phyloP scores from a whole-genome alignment of 176 grass and related monocot species.

The Zoysia japonica region DNA sequence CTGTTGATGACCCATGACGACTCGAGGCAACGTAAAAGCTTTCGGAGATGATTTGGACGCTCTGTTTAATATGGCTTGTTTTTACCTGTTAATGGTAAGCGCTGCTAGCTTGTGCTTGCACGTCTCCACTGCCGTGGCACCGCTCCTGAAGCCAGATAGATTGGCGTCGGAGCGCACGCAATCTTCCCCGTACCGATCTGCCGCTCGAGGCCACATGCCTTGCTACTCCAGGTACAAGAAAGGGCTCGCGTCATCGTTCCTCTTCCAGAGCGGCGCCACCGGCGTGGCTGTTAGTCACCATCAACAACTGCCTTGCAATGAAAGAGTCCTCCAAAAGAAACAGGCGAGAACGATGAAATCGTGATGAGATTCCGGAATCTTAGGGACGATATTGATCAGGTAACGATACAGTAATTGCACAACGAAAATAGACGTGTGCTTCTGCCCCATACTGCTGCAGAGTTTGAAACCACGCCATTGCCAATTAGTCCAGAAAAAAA shows the following conservation, averaged over 20 bases:
- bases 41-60: not conserved
- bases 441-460: not conserved
- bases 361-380: slow-evolving; percentile 26
- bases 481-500: not conserved
- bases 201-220: not conserved
- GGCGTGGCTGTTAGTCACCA: not conserved
- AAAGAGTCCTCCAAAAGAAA: not conserved
- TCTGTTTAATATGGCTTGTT: too few relatives aligned
- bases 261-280: slow-evolving; percentile 18
- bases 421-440: slow-evolving; percentile 18
- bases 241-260: not conserved
- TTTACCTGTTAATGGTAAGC: too few relatives aligned
- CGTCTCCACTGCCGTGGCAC: too few relatives aligned
- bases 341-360: not conserved
- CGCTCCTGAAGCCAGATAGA: not conserved
- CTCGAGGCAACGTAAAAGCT: not conserved
- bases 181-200: not conserved
- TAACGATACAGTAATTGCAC: too few relatives aligned
- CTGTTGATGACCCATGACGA: not conserved
- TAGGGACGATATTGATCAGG: not conserved
- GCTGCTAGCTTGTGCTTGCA: too few relatives aligned
- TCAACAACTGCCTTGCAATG: not conserved
- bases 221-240: not conserved
- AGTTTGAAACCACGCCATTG: too few relatives aligned
- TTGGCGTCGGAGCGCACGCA: not conserved